These are phyloP conservation scores for Trifolium repens DNA, from an alignment of 306 rosid species.

Conservation along the genomic window DNA sequence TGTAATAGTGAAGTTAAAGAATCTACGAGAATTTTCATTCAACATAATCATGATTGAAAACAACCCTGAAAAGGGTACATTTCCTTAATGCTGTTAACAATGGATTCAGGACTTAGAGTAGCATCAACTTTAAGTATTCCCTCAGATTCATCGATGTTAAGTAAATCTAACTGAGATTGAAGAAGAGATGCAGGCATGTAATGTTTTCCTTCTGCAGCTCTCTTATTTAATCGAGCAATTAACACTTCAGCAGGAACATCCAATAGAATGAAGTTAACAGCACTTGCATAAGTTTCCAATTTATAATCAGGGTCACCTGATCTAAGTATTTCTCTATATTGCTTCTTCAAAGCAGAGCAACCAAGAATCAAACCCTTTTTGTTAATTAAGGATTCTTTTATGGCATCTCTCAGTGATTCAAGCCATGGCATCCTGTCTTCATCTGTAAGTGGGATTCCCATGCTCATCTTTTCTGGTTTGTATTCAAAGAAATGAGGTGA, in stretches of 20 bases:
- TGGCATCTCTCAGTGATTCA: constrained; percentile 54
- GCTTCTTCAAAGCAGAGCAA: constrained; percentile 80
- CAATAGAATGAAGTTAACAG: constrained; percentile 68
- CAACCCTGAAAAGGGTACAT: constrained; percentile 29
- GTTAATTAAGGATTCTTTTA: constrained; percentile 43
- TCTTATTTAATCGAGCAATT: constrained; percentile 53
- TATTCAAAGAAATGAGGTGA: neutral
- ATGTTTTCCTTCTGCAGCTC: constrained; percentile 81
- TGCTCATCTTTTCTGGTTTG: constrained; percentile 75
- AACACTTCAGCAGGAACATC: constrained; percentile 72
- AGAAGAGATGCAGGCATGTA: constrained; percentile 84
- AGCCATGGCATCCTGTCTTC: constrained; percentile 91
- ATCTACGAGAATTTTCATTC: neutral
- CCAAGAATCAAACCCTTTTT: constrained; percentile 57
- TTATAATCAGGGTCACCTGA: constrained; percentile 66
- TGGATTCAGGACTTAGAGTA: constrained; percentile 51
- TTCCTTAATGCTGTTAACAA: constrained; percentile 43
- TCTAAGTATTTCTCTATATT: constrained; percentile 74
- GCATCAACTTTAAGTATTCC: constrained; percentile 71
- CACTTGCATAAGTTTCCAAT: constrained; percentile 47
- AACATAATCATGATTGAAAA: constrained; percentile 7
- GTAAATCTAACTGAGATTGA: constrained; percentile 80
- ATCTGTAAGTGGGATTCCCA: constrained; percentile 77
- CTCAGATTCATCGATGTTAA: constrained; percentile 66
- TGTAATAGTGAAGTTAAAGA: neutral